These are phyloP conservation scores for Penicillium chermesinum DNA, from an alignment of 495 filamentous ascomycete species.

Conservation along the genomic window DNA sequence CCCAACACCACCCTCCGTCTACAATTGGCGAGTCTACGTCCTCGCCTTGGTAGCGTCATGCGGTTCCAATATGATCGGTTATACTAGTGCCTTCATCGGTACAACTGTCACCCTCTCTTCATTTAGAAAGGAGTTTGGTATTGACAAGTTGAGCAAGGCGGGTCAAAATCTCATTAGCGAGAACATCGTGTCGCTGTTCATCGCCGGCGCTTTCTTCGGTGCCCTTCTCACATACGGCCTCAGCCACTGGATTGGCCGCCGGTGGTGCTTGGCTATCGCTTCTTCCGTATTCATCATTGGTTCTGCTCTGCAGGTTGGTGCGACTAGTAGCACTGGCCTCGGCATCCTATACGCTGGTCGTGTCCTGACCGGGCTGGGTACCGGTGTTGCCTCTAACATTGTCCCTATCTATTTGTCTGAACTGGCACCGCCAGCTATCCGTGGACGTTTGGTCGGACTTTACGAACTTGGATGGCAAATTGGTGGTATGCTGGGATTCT, in stretches of 20 bases:
- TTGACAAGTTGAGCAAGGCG: constrained; percentile 35
- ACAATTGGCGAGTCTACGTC: constrained; percentile 70
- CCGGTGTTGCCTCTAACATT: constrained; percentile 71
- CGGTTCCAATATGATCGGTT: constrained; percentile 68
- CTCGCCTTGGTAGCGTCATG: constrained; percentile 60
- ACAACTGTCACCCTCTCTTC: constrained; percentile 59
- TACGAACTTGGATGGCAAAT: constrained; percentile 73
- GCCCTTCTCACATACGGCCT: constrained; percentile 55
- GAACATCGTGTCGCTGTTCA: constrained; percentile 67
- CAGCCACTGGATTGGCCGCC: constrained; percentile 53
- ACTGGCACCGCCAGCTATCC: constrained; percentile 73
- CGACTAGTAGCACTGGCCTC: constrained; percentile 52
- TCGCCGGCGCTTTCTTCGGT: constrained; percentile 65
- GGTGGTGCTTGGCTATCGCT: constrained; percentile 50
- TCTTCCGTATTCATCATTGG: constrained; percentile 57
- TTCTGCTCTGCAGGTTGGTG: constrained; percentile 59
- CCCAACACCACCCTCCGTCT: constrained; percentile 60
- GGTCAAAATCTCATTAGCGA: constrained; percentile 49
- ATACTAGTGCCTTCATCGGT: constrained; percentile 67
- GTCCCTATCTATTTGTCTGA: constrained; percentile 80
- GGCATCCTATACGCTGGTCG: constrained; percentile 64
- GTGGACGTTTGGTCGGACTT: constrained; percentile 71
- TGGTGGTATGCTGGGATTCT: constrained; percentile 69
- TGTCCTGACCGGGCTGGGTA: constrained; percentile 65
- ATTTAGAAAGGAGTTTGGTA: constrained; percentile 54